phyloP scores from a whole-genome alignment of 108 stramenopile species.

The Nannochloropsis oceanica region DNA sequence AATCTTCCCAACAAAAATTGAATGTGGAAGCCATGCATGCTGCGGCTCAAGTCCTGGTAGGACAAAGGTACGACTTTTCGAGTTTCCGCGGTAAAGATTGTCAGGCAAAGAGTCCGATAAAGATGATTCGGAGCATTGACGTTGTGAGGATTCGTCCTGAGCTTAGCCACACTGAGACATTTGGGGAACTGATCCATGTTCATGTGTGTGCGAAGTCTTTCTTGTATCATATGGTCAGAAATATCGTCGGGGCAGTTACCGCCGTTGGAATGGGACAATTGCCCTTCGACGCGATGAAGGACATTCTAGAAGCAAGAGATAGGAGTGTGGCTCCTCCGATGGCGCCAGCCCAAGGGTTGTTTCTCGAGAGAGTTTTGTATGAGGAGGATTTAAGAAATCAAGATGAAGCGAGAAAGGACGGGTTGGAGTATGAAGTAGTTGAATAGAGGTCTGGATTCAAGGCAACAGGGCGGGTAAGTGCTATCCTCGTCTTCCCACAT shows the following conservation, averaged over 20 bases:
- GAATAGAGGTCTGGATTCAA: background rate
- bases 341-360: background rate
- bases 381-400: background rate
- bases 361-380: background rate
- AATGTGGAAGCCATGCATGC: background rate
- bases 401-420: background rate
- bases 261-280: background rate
- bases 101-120: background rate
- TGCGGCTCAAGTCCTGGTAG: background rate
- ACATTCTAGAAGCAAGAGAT: background rate
- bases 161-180: background rate
- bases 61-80: background rate
- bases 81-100: background rate
- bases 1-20: background rate
- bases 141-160: background rate
- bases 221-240: background rate
- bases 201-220: background rate
- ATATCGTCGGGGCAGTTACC: background rate
- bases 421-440: background rate
- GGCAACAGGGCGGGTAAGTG: background rate
- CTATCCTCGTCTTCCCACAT: background rate
- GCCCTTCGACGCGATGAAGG: background rate
- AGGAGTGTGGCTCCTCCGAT: background rate
- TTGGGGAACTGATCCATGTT: background rate
- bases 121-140: background rate